A percentile compares a stretch with the other conserved stretches of the same genome.
phyloP scores from a whole-genome alignment of 176 grass and related monocot species.

The Oryza nivara region DNA sequence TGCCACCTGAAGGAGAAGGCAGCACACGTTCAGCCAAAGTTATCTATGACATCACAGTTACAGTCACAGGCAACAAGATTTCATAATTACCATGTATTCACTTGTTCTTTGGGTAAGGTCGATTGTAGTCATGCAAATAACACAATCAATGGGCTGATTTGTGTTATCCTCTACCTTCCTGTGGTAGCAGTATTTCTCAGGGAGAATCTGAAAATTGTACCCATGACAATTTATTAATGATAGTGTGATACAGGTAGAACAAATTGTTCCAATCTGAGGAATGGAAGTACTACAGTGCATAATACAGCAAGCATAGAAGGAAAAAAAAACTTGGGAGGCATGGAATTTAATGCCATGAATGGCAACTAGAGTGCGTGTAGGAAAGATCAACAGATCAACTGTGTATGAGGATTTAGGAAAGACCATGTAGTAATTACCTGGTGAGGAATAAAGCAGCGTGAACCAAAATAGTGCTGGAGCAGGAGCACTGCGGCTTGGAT shows the following conservation, averaged over 20 bases:
- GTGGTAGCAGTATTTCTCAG: slow-evolving; percentile 95
- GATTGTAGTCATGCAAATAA: slow-evolving; percentile 97
- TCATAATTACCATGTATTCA: slow-evolving; percentile 92
- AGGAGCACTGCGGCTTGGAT: slow-evolving; percentile 80
- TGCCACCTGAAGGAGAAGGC: slow-evolving; percentile 61
- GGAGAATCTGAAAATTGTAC: slow-evolving; percentile 75
- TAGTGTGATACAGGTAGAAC: slow-evolving; percentile 8
- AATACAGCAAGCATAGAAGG: background rate
- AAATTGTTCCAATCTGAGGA: background rate
- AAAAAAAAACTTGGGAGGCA: background rate
- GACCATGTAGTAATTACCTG: slow-evolving; percentile 62
- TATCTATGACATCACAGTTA: background rate
- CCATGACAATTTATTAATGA: slow-evolving; percentile 6
- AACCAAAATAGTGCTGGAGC: slow-evolving; percentile 94
- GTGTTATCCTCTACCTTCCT: slow-evolving; percentile 69
- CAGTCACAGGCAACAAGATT: background rate
- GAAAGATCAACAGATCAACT: slow-evolving; percentile 10
- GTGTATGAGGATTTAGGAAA: background rate
- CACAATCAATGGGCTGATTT: slow-evolving; percentile 73
- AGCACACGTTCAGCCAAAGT: background rate
- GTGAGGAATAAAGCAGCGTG: slow-evolving; percentile 95
- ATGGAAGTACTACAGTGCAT: background rate
- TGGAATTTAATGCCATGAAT: slow-evolving; percentile 7
- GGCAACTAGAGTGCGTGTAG: background rate
- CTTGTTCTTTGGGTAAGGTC: slow-evolving; percentile 72